Evolutionary conservation across 2,329 filamentous ascomycete species (phyloP), one percentile per base, ranked within the genome.

Genomic region (Trichoderma sp.): DNA sequence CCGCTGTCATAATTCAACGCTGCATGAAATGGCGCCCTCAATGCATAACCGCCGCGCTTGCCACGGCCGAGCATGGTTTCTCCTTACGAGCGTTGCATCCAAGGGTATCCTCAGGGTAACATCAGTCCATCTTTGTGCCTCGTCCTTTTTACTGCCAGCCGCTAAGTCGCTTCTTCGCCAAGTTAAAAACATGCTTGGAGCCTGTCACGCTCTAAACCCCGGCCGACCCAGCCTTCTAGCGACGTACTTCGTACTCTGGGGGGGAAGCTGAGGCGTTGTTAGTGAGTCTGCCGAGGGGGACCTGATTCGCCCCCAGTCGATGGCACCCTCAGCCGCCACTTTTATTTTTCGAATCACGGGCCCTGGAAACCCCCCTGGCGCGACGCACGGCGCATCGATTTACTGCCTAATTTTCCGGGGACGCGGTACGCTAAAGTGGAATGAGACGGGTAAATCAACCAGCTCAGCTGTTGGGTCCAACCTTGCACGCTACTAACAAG

Each of bases 251-350:
- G 21, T 49, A 33, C 49, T n/a, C 21, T 65, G 3, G 60, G 60
- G 31, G 24, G 47, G n/a, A 24, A 24, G 47, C 47, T 21, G 49
- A 55, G 33, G 52, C 49, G 52, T 43, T 37, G 29, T 49, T 27
- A 55, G 24, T 33, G 8, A 55, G 52, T 14, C 5, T 8, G 24
- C 47, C 37, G 52, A 52, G 61, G 24, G 27, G 27, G 35, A 19
- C 53, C 53, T 65, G 35, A 65, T 57, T 65, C 37, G 62, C 53
- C 37, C 40, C 14, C 62, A 47, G 37, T 53, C 52, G 35, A 47
- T 35, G 37, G 53, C 62, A 57, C 62, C 40, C 37, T 64, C 62
- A 65, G 62, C 62, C 62, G 62, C 62, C 62, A 57, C 62, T 29
- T 47, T 53, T 37, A 57, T 29, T 29, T 47, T 37, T 10, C 24